A percentile compares a stretch with the other conserved stretches of the same genome.
phyloP scores from a whole-genome alignment of 495 filamentous ascomycete genomes.

The Talaromyces trachyspermus region DNA sequence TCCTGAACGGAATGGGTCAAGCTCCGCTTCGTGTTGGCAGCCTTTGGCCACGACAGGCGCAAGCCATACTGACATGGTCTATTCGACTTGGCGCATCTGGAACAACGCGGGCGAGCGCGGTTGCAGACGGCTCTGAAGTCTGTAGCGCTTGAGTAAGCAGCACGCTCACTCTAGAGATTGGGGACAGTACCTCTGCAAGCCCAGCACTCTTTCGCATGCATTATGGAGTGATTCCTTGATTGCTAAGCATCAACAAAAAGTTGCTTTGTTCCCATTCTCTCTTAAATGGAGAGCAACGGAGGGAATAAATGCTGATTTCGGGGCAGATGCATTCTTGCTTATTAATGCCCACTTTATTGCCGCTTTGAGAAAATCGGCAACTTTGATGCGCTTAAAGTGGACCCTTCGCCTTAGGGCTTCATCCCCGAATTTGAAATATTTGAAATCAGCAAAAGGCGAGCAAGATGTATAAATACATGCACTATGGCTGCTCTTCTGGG shows the following conservation, averaged over 20 bases:
- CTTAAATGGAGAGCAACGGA: too few species aligned
- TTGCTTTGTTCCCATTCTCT: background rate
- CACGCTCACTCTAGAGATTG: background rate
- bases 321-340: slow-evolving; percentile 1
- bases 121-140: background rate
- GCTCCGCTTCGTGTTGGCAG: slow-evolving; percentile 1
- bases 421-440: background rate
- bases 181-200: slow-evolving; percentile 1
- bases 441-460: background rate
- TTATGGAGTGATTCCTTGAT: background rate
- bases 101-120: slow-evolving; percentile 1
- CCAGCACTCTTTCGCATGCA: slow-evolving; percentile 3
- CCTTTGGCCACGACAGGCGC: slow-evolving; percentile 3
- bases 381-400: background rate
- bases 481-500: background rate
- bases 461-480: background rate
- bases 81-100: background rate
- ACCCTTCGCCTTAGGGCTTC: background rate
- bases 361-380: slow-evolving; percentile 4
- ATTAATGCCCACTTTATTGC: slow-evolving; percentile 1
- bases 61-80: slow-evolving; percentile 5
- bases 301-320: too few species aligned
- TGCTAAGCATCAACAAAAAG: slow-evolving; percentile 4
- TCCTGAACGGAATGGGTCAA: slow-evolving; percentile 1
- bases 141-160: slow-evolving; percentile 1